Percentiles rank a stretch among this genome's conserved stretches.
Evolutionary conservation across 2,329 filamentous ascomycete genomes (phyloP).

Genomic region (Ascochyta clinopodiicola): DNA sequence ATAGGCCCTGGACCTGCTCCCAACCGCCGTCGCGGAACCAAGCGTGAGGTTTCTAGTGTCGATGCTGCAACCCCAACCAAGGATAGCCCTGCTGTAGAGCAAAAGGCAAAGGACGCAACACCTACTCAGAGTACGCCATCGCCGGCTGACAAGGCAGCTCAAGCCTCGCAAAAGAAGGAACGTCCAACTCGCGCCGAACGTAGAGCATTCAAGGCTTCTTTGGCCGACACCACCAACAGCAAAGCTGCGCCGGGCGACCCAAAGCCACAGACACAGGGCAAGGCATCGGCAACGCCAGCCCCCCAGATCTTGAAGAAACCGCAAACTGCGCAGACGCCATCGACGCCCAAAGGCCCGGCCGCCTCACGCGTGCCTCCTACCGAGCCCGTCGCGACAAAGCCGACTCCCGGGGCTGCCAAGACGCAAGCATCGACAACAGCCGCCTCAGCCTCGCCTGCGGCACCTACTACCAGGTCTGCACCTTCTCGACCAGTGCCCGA

Average conservation of each 20-base stretch:
- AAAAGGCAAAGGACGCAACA: conserved; percentile 39
- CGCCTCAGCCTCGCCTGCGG: conserved; percentile 24
- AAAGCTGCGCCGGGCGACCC: conserved; percentile 30
- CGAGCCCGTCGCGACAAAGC: conserved; percentile 37
- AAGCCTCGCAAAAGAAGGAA: conserved; percentile 47
- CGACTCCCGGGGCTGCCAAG: conserved; percentile 23
- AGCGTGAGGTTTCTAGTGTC: conserved; percentile 40
- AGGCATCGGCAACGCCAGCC: conserved; percentile 32
- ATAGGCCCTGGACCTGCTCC: conserved; percentile 53
- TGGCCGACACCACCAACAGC: conserved; percentile 42
- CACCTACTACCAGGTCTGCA: conserved; percentile 17
- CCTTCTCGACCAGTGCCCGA: conserved; percentile 33
- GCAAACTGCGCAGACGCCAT: conserved; percentile 30
- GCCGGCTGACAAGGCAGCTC: conserved; percentile 34
- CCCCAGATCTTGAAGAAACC: conserved; percentile 52
- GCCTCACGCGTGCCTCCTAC: conserved; percentile 38
- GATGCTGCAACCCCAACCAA: conserved; percentile 33
- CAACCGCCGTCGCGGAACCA: conserved; percentile 51
- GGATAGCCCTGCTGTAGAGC: conserved; percentile 33
- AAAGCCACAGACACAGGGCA: conserved; percentile 35
- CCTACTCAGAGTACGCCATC: conserved; percentile 20
- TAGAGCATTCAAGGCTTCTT: conserved; percentile 46
- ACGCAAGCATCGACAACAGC: conserved; percentile 22
- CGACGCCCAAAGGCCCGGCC: conserved; percentile 40
- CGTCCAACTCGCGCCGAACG: conserved; percentile 48